Conservation (phyloP, 345 rosid species). For the Pugionium cornutum region DNA sequence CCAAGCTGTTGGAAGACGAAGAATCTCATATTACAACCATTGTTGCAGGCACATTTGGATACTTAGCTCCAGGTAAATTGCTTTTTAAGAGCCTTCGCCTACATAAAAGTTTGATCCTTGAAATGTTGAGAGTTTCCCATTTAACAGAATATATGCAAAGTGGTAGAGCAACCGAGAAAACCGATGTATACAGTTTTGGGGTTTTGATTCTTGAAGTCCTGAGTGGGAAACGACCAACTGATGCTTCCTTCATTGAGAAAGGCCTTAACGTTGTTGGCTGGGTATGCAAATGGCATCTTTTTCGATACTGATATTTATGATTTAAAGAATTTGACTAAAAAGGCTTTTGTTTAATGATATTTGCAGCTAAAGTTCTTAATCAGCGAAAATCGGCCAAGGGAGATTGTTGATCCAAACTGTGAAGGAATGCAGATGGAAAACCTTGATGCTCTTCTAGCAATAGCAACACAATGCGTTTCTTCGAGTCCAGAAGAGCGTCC, state of each 20-base stretch:
- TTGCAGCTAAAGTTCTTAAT: constrained; percentile 84
- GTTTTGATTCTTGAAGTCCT: constrained; percentile 50
- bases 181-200: constrained; percentile 79
- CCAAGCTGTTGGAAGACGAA: constrained; percentile 89
- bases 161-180: constrained; percentile 98
- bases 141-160: constrained; percentile 93
- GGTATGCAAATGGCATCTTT: constrained; percentile 52
- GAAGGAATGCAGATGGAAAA: constrained; percentile 63
- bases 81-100: not conserved
- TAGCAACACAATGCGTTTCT: too few species aligned
- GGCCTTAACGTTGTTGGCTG: constrained; percentile 98
- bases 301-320: not conserved
- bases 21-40: constrained; percentile 98
- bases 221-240: constrained; percentile 96
- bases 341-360: constrained; percentile 11
- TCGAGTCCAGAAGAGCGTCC: too few species aligned
- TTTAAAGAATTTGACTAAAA: not conserved
- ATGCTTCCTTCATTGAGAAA: constrained; percentile 93
- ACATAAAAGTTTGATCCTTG: not conserved
- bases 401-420: constrained; percentile 68
- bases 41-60: constrained; percentile 99
- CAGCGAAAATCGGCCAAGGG: constrained; percentile 66
- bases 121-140: not conserved
- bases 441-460: too few species aligned
- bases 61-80: constrained; percentile 86